These are phyloP conservation scores for Pseudogymnoascus sp. DNA, from an alignment of 2,329 filamentous ascomycete species.

Conservation along the genomic window DNA sequence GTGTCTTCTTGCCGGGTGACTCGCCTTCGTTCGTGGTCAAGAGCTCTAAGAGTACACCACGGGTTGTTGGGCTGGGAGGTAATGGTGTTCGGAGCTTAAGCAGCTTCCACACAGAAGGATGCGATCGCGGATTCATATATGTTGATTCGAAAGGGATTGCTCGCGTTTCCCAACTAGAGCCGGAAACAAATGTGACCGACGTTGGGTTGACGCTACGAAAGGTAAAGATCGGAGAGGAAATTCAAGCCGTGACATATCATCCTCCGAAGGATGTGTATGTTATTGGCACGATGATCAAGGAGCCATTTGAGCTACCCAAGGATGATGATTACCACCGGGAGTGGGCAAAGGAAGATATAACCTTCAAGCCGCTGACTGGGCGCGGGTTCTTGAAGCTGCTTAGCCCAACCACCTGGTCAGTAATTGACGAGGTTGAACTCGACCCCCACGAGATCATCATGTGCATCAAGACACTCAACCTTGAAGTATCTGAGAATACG, in stretches of 20 bases:
- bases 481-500: conserved; percentile 87
- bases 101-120: conserved; percentile 69
- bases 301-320: conserved; percentile 76
- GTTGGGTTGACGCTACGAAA: conserved; percentile 71
- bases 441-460: conserved; percentile 72
- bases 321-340: conserved; percentile 77
- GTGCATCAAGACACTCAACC: conserved; percentile 72
- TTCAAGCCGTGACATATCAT: conserved; percentile 72
- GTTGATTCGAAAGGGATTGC: conserved; percentile 67
- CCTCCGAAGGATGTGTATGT: conserved; percentile 68
- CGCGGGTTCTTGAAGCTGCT: conserved; percentile 72
- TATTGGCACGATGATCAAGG: conserved; percentile 60
- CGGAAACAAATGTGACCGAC: conserved; percentile 62
- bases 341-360: conserved; percentile 64
- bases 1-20: conserved; percentile 74
- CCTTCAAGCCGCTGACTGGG: conserved; percentile 60
- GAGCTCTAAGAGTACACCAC: conserved; percentile 69
- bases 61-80: conserved; percentile 67
- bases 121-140: conserved; percentile 78
- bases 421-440: conserved; percentile 70
- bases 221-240: conserved; percentile 62
- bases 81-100: conserved; percentile 65
- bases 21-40: conserved; percentile 80
- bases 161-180: conserved; percentile 66
- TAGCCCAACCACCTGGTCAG: conserved; percentile 67